Base-by-base conservation (phyloP, 148 eudicot genomes). In the Beta vulgaris region DNA sequence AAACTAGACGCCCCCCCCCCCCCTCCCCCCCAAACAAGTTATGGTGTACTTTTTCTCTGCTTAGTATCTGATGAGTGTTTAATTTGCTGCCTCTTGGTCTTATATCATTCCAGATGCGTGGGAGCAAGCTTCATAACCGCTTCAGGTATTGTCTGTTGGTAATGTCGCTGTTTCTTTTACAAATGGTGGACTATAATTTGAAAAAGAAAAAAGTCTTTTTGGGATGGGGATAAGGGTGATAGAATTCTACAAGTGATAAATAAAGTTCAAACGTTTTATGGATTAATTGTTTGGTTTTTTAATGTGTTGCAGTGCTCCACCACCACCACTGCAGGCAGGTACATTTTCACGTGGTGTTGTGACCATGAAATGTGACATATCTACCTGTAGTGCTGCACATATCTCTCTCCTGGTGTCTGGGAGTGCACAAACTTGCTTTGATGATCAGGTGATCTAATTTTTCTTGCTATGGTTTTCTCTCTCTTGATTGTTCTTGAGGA, bases 251-350 rank as follows among this genome's bases (percentile, higher is more conserved):
- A 46, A 25, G 1, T 70, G 36, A 71, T 21, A 6, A 46, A 29
- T 19, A 19, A 29, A 15, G 23, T 61, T 55, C 37, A 23, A 42
- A 32, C 54, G 4, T 51, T 69, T 71, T 11, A 19, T 61, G 71
- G 58, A 46, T 66, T 34, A 34, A 53, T 63, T 2, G 19, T 23
- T 46, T 76, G 23, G 65, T 48, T 37, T 73, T 72, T 65, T 72
- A 23, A 76, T 81, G 23, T 72, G 82, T 40, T 86, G 63, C 89
- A 95, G 98, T 86, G 97, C 98, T 60, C 87, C 92, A 85, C 98
- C 98, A 35, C 98, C 98, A 39, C 98, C 98, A 32, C 93, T 92
- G 76, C 97, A 95, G 85, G 98, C 98, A 51, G 98, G 91, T 72
- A 85, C 91, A 70, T 87, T 95, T 85, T 92, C 97, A 59, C 98